Base-by-base conservation (phyloP, 352 stramenopile genomes). In the Pythium rishiriense region DNA sequence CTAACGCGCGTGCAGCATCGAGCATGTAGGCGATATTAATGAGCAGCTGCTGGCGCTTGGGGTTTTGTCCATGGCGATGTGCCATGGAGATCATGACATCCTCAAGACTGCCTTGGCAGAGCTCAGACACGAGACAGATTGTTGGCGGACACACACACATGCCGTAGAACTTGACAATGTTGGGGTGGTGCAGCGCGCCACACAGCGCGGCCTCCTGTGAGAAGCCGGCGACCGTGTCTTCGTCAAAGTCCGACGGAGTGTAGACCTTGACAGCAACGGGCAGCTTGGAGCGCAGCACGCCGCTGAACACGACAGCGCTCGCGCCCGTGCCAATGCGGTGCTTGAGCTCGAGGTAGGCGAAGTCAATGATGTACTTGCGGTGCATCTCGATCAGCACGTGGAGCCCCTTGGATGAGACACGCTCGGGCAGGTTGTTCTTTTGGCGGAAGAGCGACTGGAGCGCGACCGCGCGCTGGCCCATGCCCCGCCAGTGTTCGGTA, bases 291-390 rank as follows among this genome's bases (percentile, higher is more conserved):
- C 73, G 43, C 3, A 83, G 50, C 4, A 69, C 39, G 12, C 80
- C 80, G 14, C 65, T 64, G 68, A 79, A 89, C 5, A 89, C 80
- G 8, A 74, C 58, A 0, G 80, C 74, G 11, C 73, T 85, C 11
- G 73, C 60, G 21, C 76, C 80, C 0, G 71, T 47, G 17, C 79
- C 79, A n/a, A 88, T 79, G 12, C 65, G 51, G 6, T 67, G 65
- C 45, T 81, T 58, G n/a, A 92, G 50, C 29, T 90, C 62, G 7
- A 94, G 62, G 54, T 87, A 69, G 1, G 78, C 78, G 59, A 93
- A 94, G 60, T 94, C 83, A 24, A 94, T 86, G 35, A 91, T 85
- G 49, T 82, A 76, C 52, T 87, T 84, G 28, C 77, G 78, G 46
- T 91, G 72, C 76, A 88, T 87, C 55, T 91, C 75, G 49, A 87